Evolutionary conservation across 768 basidiomycete species (phyloP).

Genomic region (Panus rudis): DNA sequence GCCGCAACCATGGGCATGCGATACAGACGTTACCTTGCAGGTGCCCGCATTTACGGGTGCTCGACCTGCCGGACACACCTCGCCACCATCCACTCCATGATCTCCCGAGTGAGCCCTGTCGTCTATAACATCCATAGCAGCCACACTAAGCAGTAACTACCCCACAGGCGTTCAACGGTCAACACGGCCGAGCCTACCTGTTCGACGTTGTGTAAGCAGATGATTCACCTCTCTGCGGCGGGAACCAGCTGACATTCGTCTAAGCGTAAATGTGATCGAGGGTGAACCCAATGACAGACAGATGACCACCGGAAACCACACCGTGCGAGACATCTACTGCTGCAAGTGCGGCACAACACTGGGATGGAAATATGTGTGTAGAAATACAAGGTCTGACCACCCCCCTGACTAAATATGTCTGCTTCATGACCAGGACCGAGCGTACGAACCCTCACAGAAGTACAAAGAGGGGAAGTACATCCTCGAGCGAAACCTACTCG

Average conservation of each 20-base stretch:
- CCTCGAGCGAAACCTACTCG: conserved; percentile 86
- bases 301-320: conserved; percentile 97
- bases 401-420: conserved; percentile 7
- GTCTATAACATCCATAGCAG: no score
- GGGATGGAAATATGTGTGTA: conserved; percentile 97
- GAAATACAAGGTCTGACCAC: no score
- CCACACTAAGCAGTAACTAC: no score
- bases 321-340: conserved; percentile 93
- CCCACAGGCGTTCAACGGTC: conserved; percentile 88
- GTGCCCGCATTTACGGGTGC: conserved; percentile 85
- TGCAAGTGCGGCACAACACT: conserved; percentile 79
- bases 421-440: conserved; percentile 60
- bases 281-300: conserved; percentile 86
- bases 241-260: conserved; percentile 11
- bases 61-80: conserved; percentile 83
- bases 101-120: conserved; percentile 62
- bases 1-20: conserved; percentile 83
- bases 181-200: conserved; percentile 92
- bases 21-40: conserved; percentile 80
- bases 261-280: conserved; percentile 85
- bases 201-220: conserved; percentile 92
- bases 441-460: conserved; percentile 84
- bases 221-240: background rate
- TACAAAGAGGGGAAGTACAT: conserved; percentile 99
- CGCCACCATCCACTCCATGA: conserved; percentile 86